phyloP scores from a whole-genome alignment of 2,329 filamentous ascomycete genomes.

The Colletotrichum salicis region DNA sequence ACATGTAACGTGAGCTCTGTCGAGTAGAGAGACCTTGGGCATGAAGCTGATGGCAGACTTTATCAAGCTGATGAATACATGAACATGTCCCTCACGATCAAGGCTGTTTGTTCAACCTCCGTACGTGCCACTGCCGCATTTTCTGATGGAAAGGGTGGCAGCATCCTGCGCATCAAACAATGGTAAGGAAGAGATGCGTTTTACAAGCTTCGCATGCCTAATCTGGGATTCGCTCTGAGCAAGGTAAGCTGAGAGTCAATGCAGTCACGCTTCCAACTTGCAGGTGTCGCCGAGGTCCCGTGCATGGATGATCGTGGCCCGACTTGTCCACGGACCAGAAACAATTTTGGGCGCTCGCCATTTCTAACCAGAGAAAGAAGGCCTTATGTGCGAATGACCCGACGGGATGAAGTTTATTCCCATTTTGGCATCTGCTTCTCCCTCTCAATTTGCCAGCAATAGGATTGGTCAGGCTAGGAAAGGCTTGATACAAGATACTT shows the following conservation, averaged over 20 bases:
- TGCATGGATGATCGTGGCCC: slow-evolving; percentile 9
- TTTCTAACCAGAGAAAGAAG: not conserved
- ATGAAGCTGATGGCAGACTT: not conserved
- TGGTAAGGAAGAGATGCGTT: not conserved
- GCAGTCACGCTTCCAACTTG: not conserved
- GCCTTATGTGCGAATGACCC: not conserved
- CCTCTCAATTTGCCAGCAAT: not conserved
- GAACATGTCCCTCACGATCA: not conserved
- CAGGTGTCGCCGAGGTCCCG: not conserved
- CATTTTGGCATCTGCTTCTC: not conserved
- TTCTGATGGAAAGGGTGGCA: not conserved
- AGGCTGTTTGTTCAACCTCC: not conserved
- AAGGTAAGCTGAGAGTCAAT: not conserved
- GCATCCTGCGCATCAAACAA: not conserved
- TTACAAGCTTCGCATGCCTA: not conserved
- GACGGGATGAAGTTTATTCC: not conserved
- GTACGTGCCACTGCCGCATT: not conserved
- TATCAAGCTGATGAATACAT: not conserved
- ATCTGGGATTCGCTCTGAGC: not conserved
- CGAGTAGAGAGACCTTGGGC: not conserved
- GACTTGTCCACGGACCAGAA: slow-evolving; percentile 20
- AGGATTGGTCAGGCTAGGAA: too few species aligned
- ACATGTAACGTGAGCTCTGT: not conserved
- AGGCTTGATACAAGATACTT: too few species aligned
- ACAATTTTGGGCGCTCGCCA: not conserved